Conservation (phyloP, 1,139 yeast species). For the Candida sojae region DNA sequence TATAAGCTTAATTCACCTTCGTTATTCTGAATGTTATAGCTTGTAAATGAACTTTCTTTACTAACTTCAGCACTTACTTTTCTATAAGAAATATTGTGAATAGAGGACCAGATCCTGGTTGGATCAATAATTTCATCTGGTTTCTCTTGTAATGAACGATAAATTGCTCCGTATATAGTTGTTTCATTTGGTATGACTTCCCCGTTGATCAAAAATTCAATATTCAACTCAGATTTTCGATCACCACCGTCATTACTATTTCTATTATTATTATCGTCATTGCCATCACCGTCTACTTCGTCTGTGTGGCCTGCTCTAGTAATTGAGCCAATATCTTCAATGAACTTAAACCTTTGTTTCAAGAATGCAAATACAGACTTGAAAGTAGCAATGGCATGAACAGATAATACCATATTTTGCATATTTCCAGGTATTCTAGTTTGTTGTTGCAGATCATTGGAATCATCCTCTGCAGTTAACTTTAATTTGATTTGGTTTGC, state of each 20-base stretch:
- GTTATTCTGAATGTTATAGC: slow-evolving; percentile 24
- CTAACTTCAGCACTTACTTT: slow-evolving; percentile 27
- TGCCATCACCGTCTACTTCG: background rate
- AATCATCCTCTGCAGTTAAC: slow-evolving; percentile 34
- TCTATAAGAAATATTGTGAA: slow-evolving; percentile 57
- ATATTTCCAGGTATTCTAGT: slow-evolving; percentile 29
- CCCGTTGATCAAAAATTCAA: slow-evolving; percentile 66
- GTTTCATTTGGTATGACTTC: slow-evolving; percentile 66
- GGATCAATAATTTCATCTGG: slow-evolving; percentile 49
- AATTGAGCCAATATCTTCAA: slow-evolving; percentile 18
- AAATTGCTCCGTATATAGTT: slow-evolving; percentile 80
- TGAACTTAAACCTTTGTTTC: slow-evolving; percentile 32
- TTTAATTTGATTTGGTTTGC: slow-evolving; percentile 71
- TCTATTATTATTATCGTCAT: background rate
- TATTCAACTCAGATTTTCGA: slow-evolving; percentile 20
- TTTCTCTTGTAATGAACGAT: slow-evolving; percentile 48
- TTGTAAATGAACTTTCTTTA: slow-evolving; percentile 17
- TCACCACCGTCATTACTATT: slow-evolving; percentile 10
- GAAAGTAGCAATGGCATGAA: slow-evolving; percentile 91
- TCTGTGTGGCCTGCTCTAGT: background rate
- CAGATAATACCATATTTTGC: slow-evolving; percentile 56
- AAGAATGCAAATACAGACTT: slow-evolving; percentile 68
- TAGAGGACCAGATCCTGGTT: slow-evolving; percentile 53
- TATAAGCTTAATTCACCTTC: slow-evolving; percentile 34
- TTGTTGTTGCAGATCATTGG: slow-evolving; percentile 16